Evolutionary conservation across 164 flowering plant genomes (phyloP), one percentile per base, ranked within the genome.

Genomic region (Nymphaea thermarum): DNA sequence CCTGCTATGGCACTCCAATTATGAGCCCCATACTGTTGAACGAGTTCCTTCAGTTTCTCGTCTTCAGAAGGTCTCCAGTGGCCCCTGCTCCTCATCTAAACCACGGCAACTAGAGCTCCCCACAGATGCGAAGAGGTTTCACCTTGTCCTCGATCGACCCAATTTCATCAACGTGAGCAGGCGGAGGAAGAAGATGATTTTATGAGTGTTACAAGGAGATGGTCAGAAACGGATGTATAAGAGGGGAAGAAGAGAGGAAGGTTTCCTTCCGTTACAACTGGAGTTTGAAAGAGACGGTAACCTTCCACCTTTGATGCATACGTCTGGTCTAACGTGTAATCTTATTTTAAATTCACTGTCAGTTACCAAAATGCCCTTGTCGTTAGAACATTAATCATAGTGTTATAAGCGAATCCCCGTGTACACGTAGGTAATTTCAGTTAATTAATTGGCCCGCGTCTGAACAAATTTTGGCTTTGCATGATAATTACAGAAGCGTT

Each of bases 41-140:
- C 90, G 44, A 87, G 66, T 75, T 87, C 90, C 66, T 80, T 69
- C 4, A 87, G 86, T 75, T 81, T 86, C 67, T 85, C 86, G 67
- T 87, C 93, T 71, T 87, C 93, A 4, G 88, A 74, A 3, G 93
- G 93, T 75, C 93, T 82, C 93, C 93, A 87, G 57, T 87, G 93
- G 68, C 93, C 90, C 78, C 90, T 86, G 63, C 77, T 79, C 70
- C 93, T 84, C 85, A 87, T 84, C 61, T 72, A 68, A 44, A 59
- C 42, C 60, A 43, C 43, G 62, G 25, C 10, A 61, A 62, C 25
- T 17, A 6, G 42, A n/a, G 11, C 63, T n/a, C 6, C 63, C 11
- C 55, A 47, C 55, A 47, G 12, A 6, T 6, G 11, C 3, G 12
- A 7, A 47, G 12, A 47, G 12, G 11, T 12, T 47, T 6, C 55